These are phyloP conservation scores for Coccomyxa subellipsoidea DNA, from an alignment of 163 green algal species.

Conservation along the genomic window DNA sequence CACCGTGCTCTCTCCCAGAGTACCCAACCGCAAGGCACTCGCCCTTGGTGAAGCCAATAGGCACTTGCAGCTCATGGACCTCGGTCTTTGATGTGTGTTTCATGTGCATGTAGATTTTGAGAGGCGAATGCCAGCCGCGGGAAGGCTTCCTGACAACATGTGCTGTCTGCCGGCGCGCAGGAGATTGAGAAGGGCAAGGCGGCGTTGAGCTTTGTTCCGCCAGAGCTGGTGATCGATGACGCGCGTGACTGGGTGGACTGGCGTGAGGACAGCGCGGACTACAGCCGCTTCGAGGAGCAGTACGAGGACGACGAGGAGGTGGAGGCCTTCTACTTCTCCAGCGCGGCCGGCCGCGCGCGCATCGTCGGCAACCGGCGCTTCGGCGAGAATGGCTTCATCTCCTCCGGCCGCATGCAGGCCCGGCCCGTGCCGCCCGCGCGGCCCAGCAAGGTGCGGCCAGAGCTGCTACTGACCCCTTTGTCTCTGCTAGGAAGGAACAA, in stretches of 20 bases:
- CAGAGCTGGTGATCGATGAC: neutral
- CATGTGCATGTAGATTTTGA: too few relatives aligned
- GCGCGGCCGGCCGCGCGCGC: constrained; percentile 49
- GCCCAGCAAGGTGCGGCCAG: constrained; percentile 10
- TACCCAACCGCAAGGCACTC: too few relatives aligned
- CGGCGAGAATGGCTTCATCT: constrained; percentile 73
- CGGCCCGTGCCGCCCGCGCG: constrained; percentile 24
- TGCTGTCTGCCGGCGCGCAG: too few relatives aligned
- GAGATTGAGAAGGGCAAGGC: constrained; percentile 2
- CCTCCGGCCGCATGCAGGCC: constrained; percentile 53
- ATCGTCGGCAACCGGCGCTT: constrained; percentile 77
- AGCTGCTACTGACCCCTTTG: too few relatives aligned
- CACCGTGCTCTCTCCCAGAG: too few relatives aligned
- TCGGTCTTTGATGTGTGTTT: too few relatives aligned
- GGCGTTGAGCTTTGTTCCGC: neutral
- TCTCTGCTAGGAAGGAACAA: too few relatives aligned
- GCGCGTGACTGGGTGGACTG: constrained; percentile 1
- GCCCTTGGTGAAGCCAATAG: too few relatives aligned
- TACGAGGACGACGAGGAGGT: constrained; percentile 45
- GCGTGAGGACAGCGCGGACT: constrained; percentile 17
- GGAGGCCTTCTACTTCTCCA: constrained; percentile 72
- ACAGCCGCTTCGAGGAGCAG: constrained; percentile 24
- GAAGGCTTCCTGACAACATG: too few relatives aligned
- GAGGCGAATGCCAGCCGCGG: too few relatives aligned
- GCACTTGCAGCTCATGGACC: too few relatives aligned